Base-by-base conservation (phyloP, 352 stramenopile genomes). In the Phytopythium boreale region DNA sequence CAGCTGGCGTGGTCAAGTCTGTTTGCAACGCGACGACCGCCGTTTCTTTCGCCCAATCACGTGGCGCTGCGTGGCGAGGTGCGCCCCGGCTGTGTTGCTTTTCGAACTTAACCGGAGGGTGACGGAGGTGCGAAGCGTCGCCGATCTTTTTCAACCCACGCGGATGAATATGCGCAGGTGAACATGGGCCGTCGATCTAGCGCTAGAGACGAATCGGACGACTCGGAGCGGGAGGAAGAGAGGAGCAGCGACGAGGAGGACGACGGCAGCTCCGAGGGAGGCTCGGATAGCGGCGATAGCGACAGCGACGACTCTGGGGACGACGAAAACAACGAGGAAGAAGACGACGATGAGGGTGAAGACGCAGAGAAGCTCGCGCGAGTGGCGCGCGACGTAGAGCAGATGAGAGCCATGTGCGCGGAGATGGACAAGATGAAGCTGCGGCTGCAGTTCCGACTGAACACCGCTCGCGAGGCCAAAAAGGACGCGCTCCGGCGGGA, bases 351-450 rank as follows among this genome's bases (percentile, higher is more conserved):
- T 0, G 46, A 71, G 0, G 65, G 61, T 0, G 52, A 55, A 1
- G 59, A 64, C 14, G 57, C 56, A 4, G 59, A 64, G 26, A 83
- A 82, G 65, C 68, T 75, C 44, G 56, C 64, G 46, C 65, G 63
- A 2, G 76, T 89, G 29, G 73, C 66, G 19, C 52, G 44, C 2
- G 76, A 87, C 26, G 66, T 90, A 0, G 64, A 72, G 14, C 75
- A 74, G 56, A 78, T 90, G 64, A 72, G 58, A 15, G 62, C 62
- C 46, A 84, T 90, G 79, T 70, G 81, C 44, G 71, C 59, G 4
- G 76, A 89, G 34, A 92, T 92, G 78, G 75, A 85, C 49, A 67
- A 70, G n/a, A 77, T 89, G 46, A 90, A 80, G 55, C 53, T 60
- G 61, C 76, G 77, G 5, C 56, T 89, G 37, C 66, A 87, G 59